Conservation (phyloP, 2,329 filamentous ascomycete species). For the Aspergillus oerlinghausenensis region DNA sequence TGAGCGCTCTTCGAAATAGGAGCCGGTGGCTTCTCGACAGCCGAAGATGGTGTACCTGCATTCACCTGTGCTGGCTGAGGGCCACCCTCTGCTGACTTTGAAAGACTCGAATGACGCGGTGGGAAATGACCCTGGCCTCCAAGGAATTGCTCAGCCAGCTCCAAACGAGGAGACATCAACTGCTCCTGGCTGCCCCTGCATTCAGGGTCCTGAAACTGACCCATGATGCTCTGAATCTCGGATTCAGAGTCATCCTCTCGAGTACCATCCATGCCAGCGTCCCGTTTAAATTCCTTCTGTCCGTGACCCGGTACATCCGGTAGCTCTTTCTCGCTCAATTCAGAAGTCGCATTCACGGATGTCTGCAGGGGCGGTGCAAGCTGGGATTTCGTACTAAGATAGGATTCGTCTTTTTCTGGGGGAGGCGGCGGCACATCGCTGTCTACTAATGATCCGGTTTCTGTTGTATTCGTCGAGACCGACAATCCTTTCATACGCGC, state of each 20-base stretch:
- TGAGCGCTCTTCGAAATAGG: constrained; percentile 23
- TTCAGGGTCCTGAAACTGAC: constrained; percentile 77
- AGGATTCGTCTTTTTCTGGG: constrained; percentile 49
- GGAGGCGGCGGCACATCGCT: constrained; percentile 41
- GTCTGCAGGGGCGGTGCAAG: constrained; percentile 35
- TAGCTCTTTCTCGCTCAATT: constrained; percentile 37
- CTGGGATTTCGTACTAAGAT: constrained; percentile 41
- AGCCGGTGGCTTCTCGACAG: constrained; percentile 19
- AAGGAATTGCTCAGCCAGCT: constrained; percentile 74
- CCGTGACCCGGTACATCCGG: constrained; percentile 30
- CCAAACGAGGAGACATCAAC: constrained; percentile 86
- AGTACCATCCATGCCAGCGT: constrained; percentile 53
- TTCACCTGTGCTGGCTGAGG: constrained; percentile 19
- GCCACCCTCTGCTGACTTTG: constrained; percentile 41
- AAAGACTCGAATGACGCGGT: constrained; percentile 76
- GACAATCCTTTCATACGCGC: constrained; percentile 29
- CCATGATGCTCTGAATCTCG: constrained; percentile 97
- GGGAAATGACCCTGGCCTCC: constrained; percentile 66
- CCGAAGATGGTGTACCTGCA: constrained; percentile 9
- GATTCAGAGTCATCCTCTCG: constrained; percentile 67
- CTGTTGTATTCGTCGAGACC: constrained; percentile 21
- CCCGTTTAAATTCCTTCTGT: constrained; percentile 42
- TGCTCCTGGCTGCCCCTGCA: constrained; percentile 70
- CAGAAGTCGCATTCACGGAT: constrained; percentile 34
- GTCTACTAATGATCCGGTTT: constrained; percentile 11